These are phyloP conservation scores for Colletotrichum lentis DNA, from an alignment of 2,329 filamentous ascomycete species.

Conservation along the genomic window DNA sequence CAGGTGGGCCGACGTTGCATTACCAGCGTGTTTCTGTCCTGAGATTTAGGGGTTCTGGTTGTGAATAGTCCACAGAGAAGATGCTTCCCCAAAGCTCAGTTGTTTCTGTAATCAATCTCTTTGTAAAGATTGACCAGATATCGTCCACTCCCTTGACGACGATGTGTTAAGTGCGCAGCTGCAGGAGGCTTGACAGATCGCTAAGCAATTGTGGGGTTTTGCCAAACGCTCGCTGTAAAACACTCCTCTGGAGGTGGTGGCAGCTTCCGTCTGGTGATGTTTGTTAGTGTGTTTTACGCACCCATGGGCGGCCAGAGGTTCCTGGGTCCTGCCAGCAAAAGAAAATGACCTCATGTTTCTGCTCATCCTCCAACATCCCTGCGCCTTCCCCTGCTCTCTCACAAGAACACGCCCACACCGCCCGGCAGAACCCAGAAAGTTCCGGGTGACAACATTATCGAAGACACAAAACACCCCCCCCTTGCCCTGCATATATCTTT, in stretches of 20 bases:
- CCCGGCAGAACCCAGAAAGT: conserved; percentile 48
- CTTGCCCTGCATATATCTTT: conserved; percentile 38
- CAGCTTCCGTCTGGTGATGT: not conserved
- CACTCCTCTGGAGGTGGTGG: not conserved
- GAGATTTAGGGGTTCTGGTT: no score
- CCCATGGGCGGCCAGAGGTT: not conserved
- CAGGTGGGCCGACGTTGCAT: no score
- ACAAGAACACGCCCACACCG: conserved; percentile 41
- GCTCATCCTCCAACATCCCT: conserved; percentile 18
- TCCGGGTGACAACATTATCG: conserved; percentile 31
- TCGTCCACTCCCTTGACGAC: no score
- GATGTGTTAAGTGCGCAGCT: not conserved
- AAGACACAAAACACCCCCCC: conserved; percentile 16
- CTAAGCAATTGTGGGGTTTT: conserved; percentile 17
- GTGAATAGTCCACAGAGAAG: no score
- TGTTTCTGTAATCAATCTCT: not conserved
- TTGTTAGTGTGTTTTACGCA: conserved; percentile 12
- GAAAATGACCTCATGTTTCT: conserved; percentile 33
- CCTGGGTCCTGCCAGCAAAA: conserved; percentile 1
- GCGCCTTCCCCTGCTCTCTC: conserved; percentile 24
- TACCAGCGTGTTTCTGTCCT: not conserved
- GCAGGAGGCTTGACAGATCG: not conserved
- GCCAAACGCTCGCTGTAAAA: not conserved
- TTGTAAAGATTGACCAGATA: not conserved
- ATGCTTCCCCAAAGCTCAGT: no score